Base-by-base conservation (phyloP, 257 asterid species). In the Scutellaria baicalensis region DNA sequence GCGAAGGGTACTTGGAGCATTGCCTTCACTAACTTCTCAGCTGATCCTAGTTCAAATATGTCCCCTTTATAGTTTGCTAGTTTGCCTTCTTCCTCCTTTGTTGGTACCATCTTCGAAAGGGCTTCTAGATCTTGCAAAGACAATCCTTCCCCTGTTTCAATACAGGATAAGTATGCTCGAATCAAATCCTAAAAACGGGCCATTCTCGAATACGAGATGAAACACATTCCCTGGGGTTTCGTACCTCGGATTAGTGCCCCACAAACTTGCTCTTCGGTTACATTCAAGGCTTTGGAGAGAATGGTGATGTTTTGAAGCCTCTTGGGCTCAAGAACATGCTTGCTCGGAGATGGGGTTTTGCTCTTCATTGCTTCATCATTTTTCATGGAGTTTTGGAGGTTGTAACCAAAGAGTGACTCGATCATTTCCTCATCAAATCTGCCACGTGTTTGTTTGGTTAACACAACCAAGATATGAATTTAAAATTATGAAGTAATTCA, bases 361-460 rank as follows among this genome's bases (percentile, higher is more conserved):
- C 87, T 85, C 76, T 77, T 91, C 33, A 27, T 27, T 35, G 62
- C 58, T 51, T 87, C 97, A 17, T 86, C 99, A 16, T 61, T 88
- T 79, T 82, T 89, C 50, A 69, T 71, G 0, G 89, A 59, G 14
- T 78, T 85, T 78, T 91, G 96, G 52, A 90, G 80, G 77, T 90
- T 89, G 86, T 90, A 93, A 66, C 99, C 88, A 51, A 91, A 93
- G 27, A 93, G 95, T 0, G 97, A 87, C 78, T 93, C 97, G 2
- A 93, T 89, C 97, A 89, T 93, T 68, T 89, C 95, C 85, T 93
- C 97, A 42, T 93, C 99, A 61, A 93, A 93, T 71, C 99, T 93
- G 84, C 63, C 57, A 20, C 18, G 78, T 33, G 39, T 48, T 67
- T 33, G 39, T 48, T 67, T 51, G 64, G 77, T 58, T 36, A 70